Conservation (phyloP, 2,329 filamentous ascomycete genomes). For the Cercospora sojina region DNA sequence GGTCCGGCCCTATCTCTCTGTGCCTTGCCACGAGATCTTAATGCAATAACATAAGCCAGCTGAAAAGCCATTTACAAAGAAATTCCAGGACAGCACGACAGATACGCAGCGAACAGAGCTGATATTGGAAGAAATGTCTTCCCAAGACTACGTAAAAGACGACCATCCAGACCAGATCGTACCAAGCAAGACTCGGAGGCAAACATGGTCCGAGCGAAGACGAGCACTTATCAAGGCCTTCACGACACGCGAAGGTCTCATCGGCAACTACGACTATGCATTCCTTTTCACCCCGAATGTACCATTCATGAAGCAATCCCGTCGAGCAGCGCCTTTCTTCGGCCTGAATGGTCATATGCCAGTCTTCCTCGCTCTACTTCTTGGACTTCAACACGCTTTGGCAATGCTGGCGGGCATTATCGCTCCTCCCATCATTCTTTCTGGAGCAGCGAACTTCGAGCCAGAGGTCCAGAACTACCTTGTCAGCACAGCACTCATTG, state of each 20-base stretch:
- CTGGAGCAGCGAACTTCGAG: conserved; percentile 64
- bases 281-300: conserved; percentile 81
- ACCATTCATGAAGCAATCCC: conserved; percentile 71
- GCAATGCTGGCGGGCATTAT: conserved; percentile 70
- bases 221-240: conserved; percentile 47
- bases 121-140: conserved; percentile 23
- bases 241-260: conserved; percentile 62
- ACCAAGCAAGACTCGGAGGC: conserved; percentile 41
- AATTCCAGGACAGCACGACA: neutral
- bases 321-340: conserved; percentile 71
- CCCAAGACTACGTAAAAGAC: conserved; percentile 39
- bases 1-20: neutral
- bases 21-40: neutral
- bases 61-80: neutral
- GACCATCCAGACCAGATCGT: conserved; percentile 49
- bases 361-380: conserved; percentile 67
- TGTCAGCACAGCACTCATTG: conserved; percentile 74
- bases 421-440: conserved; percentile 73
- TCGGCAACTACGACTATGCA: conserved; percentile 86
- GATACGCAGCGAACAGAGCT: neutral
- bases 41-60: neutral
- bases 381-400: conserved; percentile 77
- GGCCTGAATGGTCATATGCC: conserved; percentile 79
- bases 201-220: conserved; percentile 44
- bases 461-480: conserved; percentile 68